phyloP scores from a whole-genome alignment of 139 green algal genomes.

The Chlorella sp. region DNA sequence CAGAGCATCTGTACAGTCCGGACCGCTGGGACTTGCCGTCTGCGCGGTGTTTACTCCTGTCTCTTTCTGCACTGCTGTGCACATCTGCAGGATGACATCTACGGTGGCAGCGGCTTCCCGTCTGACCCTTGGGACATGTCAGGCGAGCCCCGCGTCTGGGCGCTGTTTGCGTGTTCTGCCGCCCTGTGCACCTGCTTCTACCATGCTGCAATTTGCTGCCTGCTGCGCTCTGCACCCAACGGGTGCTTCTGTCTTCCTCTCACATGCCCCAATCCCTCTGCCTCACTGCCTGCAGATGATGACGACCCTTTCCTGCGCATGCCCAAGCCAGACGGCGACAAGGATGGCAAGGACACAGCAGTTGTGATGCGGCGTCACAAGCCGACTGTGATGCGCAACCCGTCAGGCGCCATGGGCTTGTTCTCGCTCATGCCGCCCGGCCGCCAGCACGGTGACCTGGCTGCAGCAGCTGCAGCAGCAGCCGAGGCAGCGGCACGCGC shows the following conservation, averaged over 20 bases:
- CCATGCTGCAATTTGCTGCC: no score
- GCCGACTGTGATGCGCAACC: not conserved
- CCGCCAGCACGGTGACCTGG: not conserved
- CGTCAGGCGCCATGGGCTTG: not conserved
- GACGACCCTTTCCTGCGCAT: slow-evolving; percentile 5
- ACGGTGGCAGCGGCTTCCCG: slow-evolving; percentile 3
- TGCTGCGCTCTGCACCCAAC: no score
- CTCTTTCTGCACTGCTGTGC: no score
- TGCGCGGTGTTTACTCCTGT: no score
- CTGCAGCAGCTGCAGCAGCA: not conserved
- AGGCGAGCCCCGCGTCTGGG: not conserved
- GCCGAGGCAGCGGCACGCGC: not conserved
- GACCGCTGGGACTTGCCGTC: no score
- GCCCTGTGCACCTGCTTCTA: no score
- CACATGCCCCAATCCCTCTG: no score
- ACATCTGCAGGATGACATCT: not conserved
- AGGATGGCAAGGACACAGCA: not conserved
- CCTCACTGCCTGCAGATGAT: not conserved
- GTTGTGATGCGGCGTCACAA: not conserved
- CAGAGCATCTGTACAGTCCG: no score
- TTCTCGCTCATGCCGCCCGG: not conserved
- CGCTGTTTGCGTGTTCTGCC: not conserved
- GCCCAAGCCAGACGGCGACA: not conserved
- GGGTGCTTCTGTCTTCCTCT: no score
- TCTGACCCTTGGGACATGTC: slow-evolving; percentile 14